A percentile compares a stretch with the other conserved stretches of the same genome.
phyloP scores from a whole-genome alignment of 768 basidiomycete species.

The Rhizopogon roseolus region DNA sequence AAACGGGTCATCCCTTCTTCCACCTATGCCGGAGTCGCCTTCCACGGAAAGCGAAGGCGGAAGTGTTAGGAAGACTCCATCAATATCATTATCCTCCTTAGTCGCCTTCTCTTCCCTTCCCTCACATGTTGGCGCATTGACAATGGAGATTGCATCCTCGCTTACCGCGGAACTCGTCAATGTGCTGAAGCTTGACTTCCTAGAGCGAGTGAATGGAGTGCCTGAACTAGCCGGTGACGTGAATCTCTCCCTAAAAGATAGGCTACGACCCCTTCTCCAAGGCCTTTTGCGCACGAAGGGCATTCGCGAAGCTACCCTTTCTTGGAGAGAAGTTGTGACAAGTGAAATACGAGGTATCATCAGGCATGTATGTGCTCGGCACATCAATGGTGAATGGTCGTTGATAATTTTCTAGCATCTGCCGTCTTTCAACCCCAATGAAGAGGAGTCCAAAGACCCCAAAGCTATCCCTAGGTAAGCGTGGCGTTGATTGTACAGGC shows the following conservation, averaged over 20 bases:
- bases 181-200: slow-evolving; percentile 62
- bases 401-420: slow-evolving; percentile 40
- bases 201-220: slow-evolving; percentile 40
- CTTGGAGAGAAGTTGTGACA: slow-evolving; percentile 69
- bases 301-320: slow-evolving; percentile 58
- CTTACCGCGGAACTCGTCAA: slow-evolving; percentile 76
- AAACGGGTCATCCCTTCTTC: slow-evolving; percentile 24
- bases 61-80: slow-evolving; percentile 24
- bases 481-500: neutral
- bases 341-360: slow-evolving; percentile 53
- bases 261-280: slow-evolving; percentile 65
- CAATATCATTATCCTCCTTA: slow-evolving; percentile 62
- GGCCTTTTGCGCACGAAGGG: slow-evolving; percentile 75
- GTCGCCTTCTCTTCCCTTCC: slow-evolving; percentile 75
- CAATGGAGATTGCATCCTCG: slow-evolving; percentile 70
- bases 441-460: slow-evolving; percentile 36
- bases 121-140: slow-evolving; percentile 61
- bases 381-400: neutral
- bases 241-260: slow-evolving; percentile 51
- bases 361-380: slow-evolving; percentile 46
- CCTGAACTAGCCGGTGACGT: slow-evolving; percentile 16
- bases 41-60: slow-evolving; percentile 4
- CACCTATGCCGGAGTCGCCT: slow-evolving; percentile 33
- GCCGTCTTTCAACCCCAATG: slow-evolving; percentile 53
- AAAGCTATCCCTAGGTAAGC: slow-evolving; percentile 24